These are phyloP conservation scores for Cupressus sempervirens DNA, from an alignment of 75 land plant species.

Conservation along the genomic window DNA sequence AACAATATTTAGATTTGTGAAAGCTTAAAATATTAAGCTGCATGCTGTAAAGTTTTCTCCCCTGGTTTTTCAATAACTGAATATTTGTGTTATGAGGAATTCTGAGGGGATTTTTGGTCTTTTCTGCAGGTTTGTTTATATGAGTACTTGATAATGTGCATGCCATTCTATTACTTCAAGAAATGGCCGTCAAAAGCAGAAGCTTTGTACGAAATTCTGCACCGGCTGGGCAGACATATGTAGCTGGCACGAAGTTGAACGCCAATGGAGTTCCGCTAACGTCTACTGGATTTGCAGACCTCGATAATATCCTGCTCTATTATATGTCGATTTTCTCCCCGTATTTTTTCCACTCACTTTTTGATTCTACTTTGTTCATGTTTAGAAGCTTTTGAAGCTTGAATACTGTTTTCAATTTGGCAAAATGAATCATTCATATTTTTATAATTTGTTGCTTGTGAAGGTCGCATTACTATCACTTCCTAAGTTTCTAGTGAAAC, in stretches of 20 bases:
- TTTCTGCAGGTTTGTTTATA: background rate
- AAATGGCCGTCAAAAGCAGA: conserved; percentile 6
- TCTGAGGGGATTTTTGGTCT: background rate
- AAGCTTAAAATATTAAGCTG: too few species aligned
- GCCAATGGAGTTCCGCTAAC: conserved; percentile 59
- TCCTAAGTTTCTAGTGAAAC: background rate
- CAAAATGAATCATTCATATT: background rate
- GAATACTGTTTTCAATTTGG: background rate
- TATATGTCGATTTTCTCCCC: background rate
- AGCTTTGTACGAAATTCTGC: conserved; percentile 9
- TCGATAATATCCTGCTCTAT: conserved; percentile 64
- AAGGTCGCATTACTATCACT: background rate
- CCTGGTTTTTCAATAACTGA: too few species aligned
- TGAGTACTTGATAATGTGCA: background rate
- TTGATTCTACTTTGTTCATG: background rate
- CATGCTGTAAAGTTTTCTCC: too few species aligned
- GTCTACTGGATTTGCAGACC: conserved; percentile 86
- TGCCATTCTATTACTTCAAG: background rate
- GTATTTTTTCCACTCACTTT: too few species aligned
- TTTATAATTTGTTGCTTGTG: background rate
- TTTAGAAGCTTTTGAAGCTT: background rate
- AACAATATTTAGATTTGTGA: background rate
- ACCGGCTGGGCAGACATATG: conserved; percentile 1
- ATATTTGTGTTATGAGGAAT: background rate
- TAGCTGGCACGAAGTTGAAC: conserved; percentile 53